Base-by-base conservation (phyloP, 2,329 filamentous ascomycete genomes). In the Shiraia bambusicola region DNA sequence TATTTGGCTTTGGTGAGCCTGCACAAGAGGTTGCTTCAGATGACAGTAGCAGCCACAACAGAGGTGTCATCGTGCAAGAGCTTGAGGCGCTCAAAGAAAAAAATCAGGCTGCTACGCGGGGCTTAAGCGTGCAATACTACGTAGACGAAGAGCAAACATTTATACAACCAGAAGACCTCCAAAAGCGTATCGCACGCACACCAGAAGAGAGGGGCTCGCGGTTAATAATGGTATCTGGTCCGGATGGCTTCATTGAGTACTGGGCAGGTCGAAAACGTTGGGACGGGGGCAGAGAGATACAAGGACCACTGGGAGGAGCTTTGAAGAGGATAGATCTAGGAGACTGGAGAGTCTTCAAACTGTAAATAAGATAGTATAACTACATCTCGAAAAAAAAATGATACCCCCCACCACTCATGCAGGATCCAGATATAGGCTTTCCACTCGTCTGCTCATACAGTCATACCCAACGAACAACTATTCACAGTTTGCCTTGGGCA, bases 181-280 rank as follows among this genome's bases (percentile, higher is more conserved):
- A 53, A 27, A 58, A 56, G 37, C 52, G 45, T 25, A 45, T 63
- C 28, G 37, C 42, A n/a, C 45, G 51, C 17, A 38, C 43, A 16
- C 41, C 46, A 27, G 40, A 55, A 25, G 55, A 58, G 9, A 58
- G 69, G 1, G 76, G 79, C 1, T 80, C 78, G 49, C 83, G 83
- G 45, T 65, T 95, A 14, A 73, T 96, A n/a, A 75, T 95, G 41
- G 80, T 97, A 1, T 95, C 90, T 1, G 93, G 93, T 0, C 92
- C 93, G 0, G 88, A 95, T 39, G 92, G 93, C 0, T 97, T 97
- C 69, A 78, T 97, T 28, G 78, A 80, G 30, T 79, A 86, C 50
- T 88, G 87, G 70, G 88, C 89, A 2, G 92, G 93, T 1, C 75
- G 83, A 8, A 95, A 95, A 70, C 70, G 80, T 3, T 94, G 88